phyloP scores from a whole-genome alignment of 2,329 filamentous ascomycete genomes.

The Botrytis cinerea region DNA sequence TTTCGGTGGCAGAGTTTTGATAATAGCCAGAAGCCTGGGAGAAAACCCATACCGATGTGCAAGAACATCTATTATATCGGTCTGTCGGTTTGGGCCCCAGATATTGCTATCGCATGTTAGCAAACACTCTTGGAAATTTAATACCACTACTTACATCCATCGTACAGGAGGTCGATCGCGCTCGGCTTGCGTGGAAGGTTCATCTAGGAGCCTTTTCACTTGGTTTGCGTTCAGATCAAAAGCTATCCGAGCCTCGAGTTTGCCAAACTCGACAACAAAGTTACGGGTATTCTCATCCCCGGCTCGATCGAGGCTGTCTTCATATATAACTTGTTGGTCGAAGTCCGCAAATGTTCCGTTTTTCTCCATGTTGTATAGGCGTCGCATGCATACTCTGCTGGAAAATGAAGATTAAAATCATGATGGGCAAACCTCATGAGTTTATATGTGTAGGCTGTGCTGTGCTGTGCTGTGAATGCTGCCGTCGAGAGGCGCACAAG shows the following conservation, averaged over 20 bases:
- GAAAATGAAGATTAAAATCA: slow-evolving; percentile 11
- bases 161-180: slow-evolving; percentile 52
- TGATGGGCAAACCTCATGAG: slow-evolving; percentile 12
- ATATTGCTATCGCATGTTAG: slow-evolving; percentile 56
- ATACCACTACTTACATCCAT: slow-evolving; percentile 62
- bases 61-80: slow-evolving; percentile 54
- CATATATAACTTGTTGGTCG: slow-evolving; percentile 52
- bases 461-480: slow-evolving; percentile 3
- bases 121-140: slow-evolving; percentile 11
- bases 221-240: slow-evolving; percentile 52
- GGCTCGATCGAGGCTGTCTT: slow-evolving; percentile 47
- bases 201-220: slow-evolving; percentile 45
- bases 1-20: slow-evolving; percentile 56
- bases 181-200: slow-evolving; percentile 39
- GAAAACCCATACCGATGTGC: slow-evolving; percentile 68
- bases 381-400: neutral
- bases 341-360: slow-evolving; percentile 46
- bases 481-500: slow-evolving; percentile 16
- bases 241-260: slow-evolving; percentile 55
- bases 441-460: slow-evolving; percentile 11
- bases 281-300: slow-evolving; percentile 50
- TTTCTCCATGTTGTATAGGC: slow-evolving; percentile 28
- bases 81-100: slow-evolving; percentile 66
- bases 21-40: slow-evolving; percentile 62
- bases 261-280: slow-evolving; percentile 67